Evolutionary conservation across 306 rosid genomes (phyloP), one percentile per base, ranked within the genome.

Genomic region (Cucumis hystrix): DNA sequence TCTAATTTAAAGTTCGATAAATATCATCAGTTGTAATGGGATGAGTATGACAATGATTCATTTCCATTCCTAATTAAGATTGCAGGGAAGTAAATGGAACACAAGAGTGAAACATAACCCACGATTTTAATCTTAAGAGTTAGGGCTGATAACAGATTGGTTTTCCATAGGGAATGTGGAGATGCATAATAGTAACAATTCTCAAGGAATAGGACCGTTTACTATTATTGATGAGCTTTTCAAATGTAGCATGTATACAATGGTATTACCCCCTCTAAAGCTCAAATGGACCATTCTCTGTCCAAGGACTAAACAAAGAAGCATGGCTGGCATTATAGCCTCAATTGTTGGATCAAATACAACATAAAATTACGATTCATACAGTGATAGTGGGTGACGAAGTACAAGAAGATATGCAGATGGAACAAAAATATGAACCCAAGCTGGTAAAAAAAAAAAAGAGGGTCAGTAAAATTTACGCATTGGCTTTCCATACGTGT

Each of bases 401-500:
- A 77, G 52, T 80, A 82, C 65, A 25, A 45, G 75, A 13, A 30
- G 74, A 37, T 80, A 72, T 75, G 80, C 78, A 71, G 58, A 75
- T 83, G 83, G 72, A 80, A 65, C 37, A 65, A 70, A 80, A 83
- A 79, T 67, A 39, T 51, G 77, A 25, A 67, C 57, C 30, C 70
- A 37, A 43, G 6, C 17, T 52, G 58, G 61, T 28, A 65, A 60
- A 18, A 54, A 17, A 54, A 17, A 61, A 45, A 33, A 59, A 35
- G 77, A 43, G 39, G 25, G 47, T 82, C 81, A 85, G 47, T 77
- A 79, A 79, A 73, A 56, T 83, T 78, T 90, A 77, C 82, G 87
- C 83, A 68, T 84, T 85, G 83, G 86, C 79, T 83, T 86, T 81
- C 88, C 88, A 64, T 74, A 75, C 6, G 61, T 78, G 75, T 54